Evolutionary conservation across 768 basidiomycete genomes (phyloP), one percentile per base, ranked within the genome.

Genomic region (Lactarius trivialis): DNA sequence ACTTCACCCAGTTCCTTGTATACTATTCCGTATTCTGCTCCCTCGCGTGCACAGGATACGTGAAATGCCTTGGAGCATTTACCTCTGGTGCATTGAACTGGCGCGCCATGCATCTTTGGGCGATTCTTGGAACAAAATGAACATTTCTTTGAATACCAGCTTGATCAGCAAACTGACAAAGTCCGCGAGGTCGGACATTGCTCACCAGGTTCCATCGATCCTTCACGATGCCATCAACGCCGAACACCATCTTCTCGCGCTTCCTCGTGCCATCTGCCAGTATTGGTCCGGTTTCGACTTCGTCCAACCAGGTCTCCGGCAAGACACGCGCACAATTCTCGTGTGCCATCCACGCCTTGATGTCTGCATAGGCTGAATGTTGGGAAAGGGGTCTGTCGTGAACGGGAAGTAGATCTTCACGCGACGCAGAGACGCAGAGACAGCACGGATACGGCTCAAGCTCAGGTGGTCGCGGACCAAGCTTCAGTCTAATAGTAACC

Each of bases 11-110:
- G 52, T 36, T 89, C 78, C 1, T 72, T 73, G 68, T 86, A 92
- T 26, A 83, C 76, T 48, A 91, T 80, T 11, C 81, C 82, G 4
- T 75, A 71, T 3, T 75, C 75, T 12, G 72, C 74, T 1, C 84
- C 83, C 21, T 83, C 79, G 45, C 79, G 76, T 0, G 97, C 96
- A 72, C 97, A 99, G 3, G 86, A 88, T 32, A 97, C 88, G 70
- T 98, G 96, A 75, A 93, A 97, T 0, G 95, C 91, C 71, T 89
- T 91, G 12, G 90, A 80, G 68, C 95, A 98, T 75, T 94, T 96
- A 50, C 93, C 94, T 73, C 91, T 92, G 17, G 91, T 91, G 71
- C 95, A 98, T 70, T 98, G 95, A 28, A 97, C 85, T 28, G 88
- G 88, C 0, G 88, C 90, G 19, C 88, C 91, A 64, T 91, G 91